These are phyloP conservation scores for Aspergillus fumigatus DNA, from an alignment of 2,329 filamentous ascomycete genomes.

Conservation along the genomic window DNA sequence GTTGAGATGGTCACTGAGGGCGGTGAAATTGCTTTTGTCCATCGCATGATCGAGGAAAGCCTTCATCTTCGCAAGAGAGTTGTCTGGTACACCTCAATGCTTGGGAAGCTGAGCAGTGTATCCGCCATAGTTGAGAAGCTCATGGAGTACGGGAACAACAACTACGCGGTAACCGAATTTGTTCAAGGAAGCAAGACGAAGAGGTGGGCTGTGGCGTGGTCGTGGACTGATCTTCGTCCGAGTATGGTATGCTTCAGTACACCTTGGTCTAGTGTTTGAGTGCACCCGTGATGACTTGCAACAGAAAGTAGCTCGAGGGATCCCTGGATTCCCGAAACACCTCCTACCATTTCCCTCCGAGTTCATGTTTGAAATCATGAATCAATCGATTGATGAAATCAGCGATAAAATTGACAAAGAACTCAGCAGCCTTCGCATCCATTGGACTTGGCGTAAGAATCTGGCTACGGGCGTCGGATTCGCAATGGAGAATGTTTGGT, in stretches of 20 bases:
- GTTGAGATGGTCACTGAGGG: slow-evolving; percentile 82
- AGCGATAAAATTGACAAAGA: slow-evolving; percentile 43
- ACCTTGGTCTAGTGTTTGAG: background rate
- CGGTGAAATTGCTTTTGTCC: slow-evolving; percentile 72
- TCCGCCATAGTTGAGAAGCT: slow-evolving; percentile 57
- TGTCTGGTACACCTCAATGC: slow-evolving; percentile 87
- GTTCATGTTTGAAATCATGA: slow-evolving; percentile 40
- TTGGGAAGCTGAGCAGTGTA: slow-evolving; percentile 74
- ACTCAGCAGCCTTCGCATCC: slow-evolving; percentile 54
- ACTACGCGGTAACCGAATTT: slow-evolving; percentile 79
- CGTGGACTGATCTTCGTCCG: slow-evolving; percentile 66
- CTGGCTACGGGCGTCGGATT: slow-evolving; percentile 57
- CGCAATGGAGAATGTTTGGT: slow-evolving; percentile 69
- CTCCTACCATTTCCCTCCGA: slow-evolving; percentile 51
- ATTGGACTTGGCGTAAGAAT: slow-evolving; percentile 60
- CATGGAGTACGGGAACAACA: slow-evolving; percentile 56
- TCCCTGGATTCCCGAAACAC: slow-evolving; percentile 46
- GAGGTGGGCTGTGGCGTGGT: slow-evolving; percentile 88
- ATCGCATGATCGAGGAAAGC: slow-evolving; percentile 67
- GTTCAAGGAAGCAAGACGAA: slow-evolving; percentile 73
- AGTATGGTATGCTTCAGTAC: slow-evolving; percentile 38
- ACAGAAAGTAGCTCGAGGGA: slow-evolving; percentile 33
- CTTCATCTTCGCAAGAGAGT: slow-evolving; percentile 56
- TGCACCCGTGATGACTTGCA: slow-evolving; percentile 2
- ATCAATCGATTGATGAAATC: slow-evolving; percentile 25